A percentile compares a stretch with the other conserved stretches of the same genome.
Conservation (phyloP, 192 early-diverging fungal species). For the Phlyctochytrium planicorne region DNA sequence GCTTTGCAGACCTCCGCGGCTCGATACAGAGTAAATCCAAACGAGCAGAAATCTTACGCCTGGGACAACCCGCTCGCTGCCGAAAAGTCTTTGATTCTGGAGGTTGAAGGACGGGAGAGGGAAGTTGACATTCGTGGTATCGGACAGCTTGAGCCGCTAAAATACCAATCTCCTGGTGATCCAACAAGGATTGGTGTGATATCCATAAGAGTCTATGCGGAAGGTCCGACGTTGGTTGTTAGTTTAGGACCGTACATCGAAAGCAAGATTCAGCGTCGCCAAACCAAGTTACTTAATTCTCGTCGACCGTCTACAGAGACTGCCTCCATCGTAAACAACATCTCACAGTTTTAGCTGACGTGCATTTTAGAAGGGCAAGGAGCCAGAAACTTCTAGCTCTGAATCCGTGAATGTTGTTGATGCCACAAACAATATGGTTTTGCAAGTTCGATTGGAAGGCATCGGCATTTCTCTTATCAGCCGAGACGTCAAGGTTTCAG, state of each 20-base stretch:
- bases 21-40: constrained; percentile 50
- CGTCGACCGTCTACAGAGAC: not conserved
- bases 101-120: constrained; percentile 72
- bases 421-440: constrained; percentile 47
- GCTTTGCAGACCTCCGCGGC: constrained; percentile 34
- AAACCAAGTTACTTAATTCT: constrained; percentile 13
- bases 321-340: not conserved
- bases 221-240: constrained; percentile 42
- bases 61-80: constrained; percentile 85
- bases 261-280: constrained; percentile 25
- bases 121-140: constrained; percentile 86
- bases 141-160: constrained; percentile 81
- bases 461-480: constrained; percentile 92
- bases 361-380: too few species aligned
- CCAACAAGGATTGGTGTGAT: constrained; percentile 29
- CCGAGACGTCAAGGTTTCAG: constrained; percentile 64
- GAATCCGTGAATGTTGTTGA: not conserved
- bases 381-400: too few species aligned
- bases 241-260: constrained; percentile 36
- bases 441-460: constrained; percentile 76
- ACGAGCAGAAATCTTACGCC: constrained; percentile 71
- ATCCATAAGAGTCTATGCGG: constrained; percentile 40
- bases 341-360: constrained; percentile 15
- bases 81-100: constrained; percentile 73
- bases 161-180: constrained; percentile 48